These are phyloP conservation scores for Aristolochia fimbriata DNA, from an alignment of 164 flowering plant genomes.

Conservation along the genomic window DNA sequence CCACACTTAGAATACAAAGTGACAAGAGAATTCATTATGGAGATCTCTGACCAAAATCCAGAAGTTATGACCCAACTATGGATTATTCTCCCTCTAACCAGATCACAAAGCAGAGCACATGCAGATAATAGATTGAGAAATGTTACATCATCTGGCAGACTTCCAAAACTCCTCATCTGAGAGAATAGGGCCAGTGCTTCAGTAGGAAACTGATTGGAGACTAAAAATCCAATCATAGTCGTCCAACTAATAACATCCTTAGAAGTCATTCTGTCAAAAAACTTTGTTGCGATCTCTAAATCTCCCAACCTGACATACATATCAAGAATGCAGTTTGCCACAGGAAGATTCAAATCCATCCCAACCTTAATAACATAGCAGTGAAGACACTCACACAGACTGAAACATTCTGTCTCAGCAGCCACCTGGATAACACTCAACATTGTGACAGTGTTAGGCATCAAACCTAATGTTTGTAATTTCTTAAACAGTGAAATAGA, in stretches of 20 bases:
- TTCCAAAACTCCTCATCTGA: constrained; percentile 15
- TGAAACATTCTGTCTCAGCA: constrained; percentile 11
- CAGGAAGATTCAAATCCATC: constrained; percentile 10
- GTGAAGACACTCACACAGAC: constrained; percentile 18
- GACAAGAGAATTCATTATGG: constrained; percentile 20
- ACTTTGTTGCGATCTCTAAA: constrained; percentile 12
- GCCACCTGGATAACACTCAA: constrained; percentile 19
- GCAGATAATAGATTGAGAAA: constrained; percentile 20
- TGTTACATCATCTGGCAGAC: constrained; percentile 17
- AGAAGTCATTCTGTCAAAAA: constrained; percentile 20
- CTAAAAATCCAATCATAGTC: constrained; percentile 25
- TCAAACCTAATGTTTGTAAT: constrained; percentile 12
- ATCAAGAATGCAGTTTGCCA: constrained; percentile 25
- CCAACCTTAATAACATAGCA: constrained; percentile 18
- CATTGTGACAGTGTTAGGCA: constrained; percentile 20
- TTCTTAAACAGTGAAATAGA: constrained; percentile 14
- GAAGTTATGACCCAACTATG: constrained; percentile 20
- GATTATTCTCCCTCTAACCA: constrained; percentile 21
- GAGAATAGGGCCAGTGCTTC: constrained; percentile 19
- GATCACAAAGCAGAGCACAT: constrained; percentile 25
- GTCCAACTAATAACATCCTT: constrained; percentile 36
- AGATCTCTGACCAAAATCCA: constrained; percentile 16
- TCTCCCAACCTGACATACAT: constrained; percentile 29
- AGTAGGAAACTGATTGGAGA: constrained; percentile 13
- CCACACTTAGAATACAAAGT: constrained; percentile 31